These are phyloP conservation scores for Mycoemilia scoparia DNA, from an alignment of 192 early-diverging fungal genomes.

Conservation along the genomic window DNA sequence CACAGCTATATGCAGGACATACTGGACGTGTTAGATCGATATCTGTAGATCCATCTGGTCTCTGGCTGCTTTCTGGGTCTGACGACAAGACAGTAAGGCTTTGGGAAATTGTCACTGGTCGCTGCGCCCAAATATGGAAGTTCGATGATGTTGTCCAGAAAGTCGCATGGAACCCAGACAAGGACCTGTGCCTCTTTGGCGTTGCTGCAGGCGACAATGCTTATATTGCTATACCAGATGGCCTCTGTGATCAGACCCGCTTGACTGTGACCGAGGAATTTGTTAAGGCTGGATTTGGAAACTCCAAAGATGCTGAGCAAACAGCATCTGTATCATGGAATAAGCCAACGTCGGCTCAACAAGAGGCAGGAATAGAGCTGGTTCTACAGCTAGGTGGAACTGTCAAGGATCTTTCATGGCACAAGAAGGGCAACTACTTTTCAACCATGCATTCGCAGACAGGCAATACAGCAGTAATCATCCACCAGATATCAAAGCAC, in stretches of 20 bases:
- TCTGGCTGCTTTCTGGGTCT: conserved; percentile 73
- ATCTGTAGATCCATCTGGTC: conserved; percentile 83
- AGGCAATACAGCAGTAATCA: conserved; percentile 47
- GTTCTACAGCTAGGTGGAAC: conserved; percentile 32
- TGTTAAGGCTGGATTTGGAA: conserved; percentile 15
- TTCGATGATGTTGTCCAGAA: conserved; percentile 47
- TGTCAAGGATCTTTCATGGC: conserved; percentile 79
- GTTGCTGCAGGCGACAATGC: conserved; percentile 46
- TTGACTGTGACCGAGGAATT: conserved; percentile 17
- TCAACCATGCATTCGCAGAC: conserved; percentile 68
- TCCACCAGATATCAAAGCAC: conserved; percentile 82
- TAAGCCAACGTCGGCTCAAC: conserved; percentile 31
- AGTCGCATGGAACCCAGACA: conserved; percentile 83
- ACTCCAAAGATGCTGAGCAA: conserved; percentile 11
- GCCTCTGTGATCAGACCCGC: conserved; percentile 21
- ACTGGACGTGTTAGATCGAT: conserved; percentile 59
- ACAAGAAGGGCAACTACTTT: conserved; percentile 93
- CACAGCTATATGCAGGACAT: conserved; percentile 70
- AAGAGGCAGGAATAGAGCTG: conserved; percentile 24
- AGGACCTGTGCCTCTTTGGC: conserved; percentile 55
- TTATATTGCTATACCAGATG: conserved; percentile 29
- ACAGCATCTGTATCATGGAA: conserved; percentile 29
- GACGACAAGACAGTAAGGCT: conserved; percentile 77
- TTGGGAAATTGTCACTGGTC: conserved; percentile 84
- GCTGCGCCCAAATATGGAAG: conserved; percentile 62